Base-by-base conservation (phyloP, 129 eudicot genomes). In the Escallonia herrerae region DNA sequence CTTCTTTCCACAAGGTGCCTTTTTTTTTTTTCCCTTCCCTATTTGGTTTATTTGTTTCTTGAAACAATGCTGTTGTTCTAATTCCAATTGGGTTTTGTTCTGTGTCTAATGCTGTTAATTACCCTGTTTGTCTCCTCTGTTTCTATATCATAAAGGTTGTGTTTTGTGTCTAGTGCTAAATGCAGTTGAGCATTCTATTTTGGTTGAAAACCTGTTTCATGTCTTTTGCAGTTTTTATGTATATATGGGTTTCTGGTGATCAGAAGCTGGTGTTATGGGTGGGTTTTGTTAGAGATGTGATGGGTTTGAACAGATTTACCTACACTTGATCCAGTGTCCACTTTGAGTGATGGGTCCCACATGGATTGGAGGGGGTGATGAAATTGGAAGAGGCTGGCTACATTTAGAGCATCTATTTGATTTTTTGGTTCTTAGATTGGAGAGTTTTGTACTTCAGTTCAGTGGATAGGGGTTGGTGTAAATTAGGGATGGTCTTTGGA, bases 1-100 rank as follows among this genome's bases (percentile, higher is more conserved):
- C 83, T 88, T 63, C 91, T 93, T 12, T 88, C 98, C 39, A 69
- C 54, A 63, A 88, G 98, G 98, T 93, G 3, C 47, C 50, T 3
- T 22, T 15, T 53, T 47, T 52, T 33, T 58, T 43, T 66, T 7
- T 68, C 0, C 8, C 57, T 73, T 67, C 68, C 14, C 15, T 43
- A n/a, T 44, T 40, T 61, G 6, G 13, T 58, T 58, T 40, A 48
- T 40, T 39, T 43, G 33, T 22, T 22, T 22, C 33, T 22, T 22
- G 33, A 22, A 22, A 22, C 33, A 22, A 22, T 22, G 33, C 33
- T 22, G 33, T 22, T 22, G 33, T 22, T 22, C 33, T 22, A 22
- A 1, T 22, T 22, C 33, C 33, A 22, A 22, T 22, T 22, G 33
- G 33, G 33, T 22, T 22, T 22, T 22, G 33, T 22, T 22, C 33